Evolutionary conservation across 202 grass and related monocot genomes (phyloP).

Genomic region (Schoenoplectus triqueter): DNA sequence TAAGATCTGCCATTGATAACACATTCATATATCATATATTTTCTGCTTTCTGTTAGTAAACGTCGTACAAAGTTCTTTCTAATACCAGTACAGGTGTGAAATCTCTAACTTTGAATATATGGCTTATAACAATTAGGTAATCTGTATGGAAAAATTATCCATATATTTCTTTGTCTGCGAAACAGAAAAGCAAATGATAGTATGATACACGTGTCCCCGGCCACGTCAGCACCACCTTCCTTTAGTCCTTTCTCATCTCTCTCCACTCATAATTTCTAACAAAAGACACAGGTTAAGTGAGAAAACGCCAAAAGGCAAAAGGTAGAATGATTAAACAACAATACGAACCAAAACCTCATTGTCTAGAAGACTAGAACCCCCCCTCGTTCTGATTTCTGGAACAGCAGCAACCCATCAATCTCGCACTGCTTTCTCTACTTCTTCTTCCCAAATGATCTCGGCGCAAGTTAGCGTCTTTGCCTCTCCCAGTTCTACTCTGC

Average conservation of each 20-base stretch:
- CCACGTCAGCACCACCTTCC: background rate
- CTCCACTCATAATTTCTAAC: too few relatives aligned
- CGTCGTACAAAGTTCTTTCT: too few relatives aligned
- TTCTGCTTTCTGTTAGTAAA: too few relatives aligned
- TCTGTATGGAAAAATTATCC: too few relatives aligned
- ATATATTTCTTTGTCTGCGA: too few relatives aligned
- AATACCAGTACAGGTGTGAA: too few relatives aligned
- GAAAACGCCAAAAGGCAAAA: background rate
- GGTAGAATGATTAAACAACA: background rate
- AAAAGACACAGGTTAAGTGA: background rate
- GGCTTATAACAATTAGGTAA: too few relatives aligned
- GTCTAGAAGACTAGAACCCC: background rate
- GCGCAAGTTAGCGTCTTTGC: slow-evolving; percentile 17
- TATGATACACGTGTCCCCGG: background rate
- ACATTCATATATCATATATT: too few relatives aligned
- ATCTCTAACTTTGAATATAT: too few relatives aligned
- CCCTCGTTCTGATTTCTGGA: background rate
- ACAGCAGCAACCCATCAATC: background rate
- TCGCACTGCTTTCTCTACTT: background rate
- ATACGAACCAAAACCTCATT: background rate
- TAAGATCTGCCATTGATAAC: too few relatives aligned
- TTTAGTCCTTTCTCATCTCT: background rate
- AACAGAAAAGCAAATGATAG: too few relatives aligned
- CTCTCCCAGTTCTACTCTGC: slow-evolving; percentile 26
- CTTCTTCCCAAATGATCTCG: slow-evolving; percentile 19